Evolutionary conservation across 768 basidiomycete genomes (phyloP).

Genomic region (Lactarius pseudohatsudake): DNA sequence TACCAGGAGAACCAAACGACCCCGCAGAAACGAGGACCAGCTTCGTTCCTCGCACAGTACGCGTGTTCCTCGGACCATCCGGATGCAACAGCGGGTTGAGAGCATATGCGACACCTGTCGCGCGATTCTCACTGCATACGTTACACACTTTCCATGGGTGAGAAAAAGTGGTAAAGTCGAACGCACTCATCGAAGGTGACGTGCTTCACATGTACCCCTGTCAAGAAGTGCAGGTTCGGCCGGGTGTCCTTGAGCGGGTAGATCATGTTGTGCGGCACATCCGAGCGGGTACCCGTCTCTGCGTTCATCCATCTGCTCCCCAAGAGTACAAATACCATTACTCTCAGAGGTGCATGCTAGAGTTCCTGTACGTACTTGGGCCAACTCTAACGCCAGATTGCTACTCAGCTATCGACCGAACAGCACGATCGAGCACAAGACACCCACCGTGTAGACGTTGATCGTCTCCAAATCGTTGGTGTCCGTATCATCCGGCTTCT

Average conservation of each 20-base stretch:
- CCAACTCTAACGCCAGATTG: conserved; percentile 23
- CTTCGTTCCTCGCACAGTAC: conserved; percentile 34
- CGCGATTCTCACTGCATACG: conserved; percentile 27
- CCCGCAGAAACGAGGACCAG: conserved; percentile 43
- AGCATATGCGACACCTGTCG: conserved; percentile 23
- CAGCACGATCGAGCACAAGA: background rate
- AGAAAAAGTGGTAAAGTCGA: conserved; percentile 34
- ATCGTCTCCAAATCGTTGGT: conserved; percentile 30
- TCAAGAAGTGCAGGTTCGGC: conserved; percentile 37
- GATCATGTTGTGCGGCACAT: conserved; percentile 42
- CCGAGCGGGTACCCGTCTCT: conserved; percentile 41
- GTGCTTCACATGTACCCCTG: conserved; percentile 38
- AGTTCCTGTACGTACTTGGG: conserved; percentile 36
- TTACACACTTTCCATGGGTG: conserved; percentile 13
- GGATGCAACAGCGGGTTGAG: background rate
- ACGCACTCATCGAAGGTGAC: conserved; percentile 34
- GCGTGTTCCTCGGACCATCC: conserved; percentile 7
- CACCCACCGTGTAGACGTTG: conserved; percentile 32
- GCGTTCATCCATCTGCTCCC: conserved; percentile 50
- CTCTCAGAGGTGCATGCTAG: background rate
- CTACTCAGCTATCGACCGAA: background rate
- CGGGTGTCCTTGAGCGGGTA: conserved; percentile 38
- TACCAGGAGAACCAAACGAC: conserved; percentile 38
- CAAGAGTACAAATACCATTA: background rate
- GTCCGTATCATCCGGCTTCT: conserved; percentile 24